A percentile compares a stretch with the other conserved stretches of the same genome.
phyloP scores from a whole-genome alignment of 2,329 filamentous ascomycete species.

The Colletotrichum truncatum region DNA sequence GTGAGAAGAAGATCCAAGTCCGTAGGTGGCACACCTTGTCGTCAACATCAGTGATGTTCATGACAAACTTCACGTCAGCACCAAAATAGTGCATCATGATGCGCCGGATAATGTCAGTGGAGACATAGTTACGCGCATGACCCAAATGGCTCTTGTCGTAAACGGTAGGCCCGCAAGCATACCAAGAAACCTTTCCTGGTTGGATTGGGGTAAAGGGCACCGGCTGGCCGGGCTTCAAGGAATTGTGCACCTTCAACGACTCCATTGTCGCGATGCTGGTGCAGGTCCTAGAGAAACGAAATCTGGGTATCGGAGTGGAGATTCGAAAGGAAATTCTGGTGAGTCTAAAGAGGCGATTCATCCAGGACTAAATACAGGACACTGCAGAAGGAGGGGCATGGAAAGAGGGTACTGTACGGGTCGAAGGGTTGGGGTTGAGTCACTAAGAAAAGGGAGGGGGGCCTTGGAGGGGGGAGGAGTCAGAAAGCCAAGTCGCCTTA shows the following conservation, averaged over 20 bases:
- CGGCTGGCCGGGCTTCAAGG: constrained; percentile 75
- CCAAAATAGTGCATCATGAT: constrained; percentile 86
- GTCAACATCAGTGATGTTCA: constrained; percentile 91
- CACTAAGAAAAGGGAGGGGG: constrained; percentile 12
- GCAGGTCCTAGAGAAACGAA: constrained; percentile 42
- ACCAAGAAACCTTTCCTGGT: constrained; percentile 80
- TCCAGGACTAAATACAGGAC: constrained; percentile 34
- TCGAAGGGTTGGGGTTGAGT: background rate
- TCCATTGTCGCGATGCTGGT: constrained; percentile 54
- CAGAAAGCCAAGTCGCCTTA: constrained; percentile 18
- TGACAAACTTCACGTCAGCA: constrained; percentile 85
- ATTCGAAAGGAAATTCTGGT: constrained; percentile 38
- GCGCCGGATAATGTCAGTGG: constrained; percentile 86
- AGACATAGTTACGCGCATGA: constrained; percentile 91
- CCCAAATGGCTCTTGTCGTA: constrained; percentile 86
- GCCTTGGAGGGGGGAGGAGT: constrained; percentile 7
- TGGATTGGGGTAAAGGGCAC: constrained; percentile 80
- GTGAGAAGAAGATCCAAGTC: too few species aligned
- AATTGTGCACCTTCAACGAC: constrained; percentile 81
- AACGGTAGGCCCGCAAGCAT: constrained; percentile 87
- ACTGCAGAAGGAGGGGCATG: background rate
- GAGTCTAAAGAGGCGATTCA: constrained; percentile 42
- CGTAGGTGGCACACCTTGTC: constrained; percentile 64
- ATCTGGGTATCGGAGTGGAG: constrained; percentile 35
- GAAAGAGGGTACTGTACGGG: background rate